Conservation (phyloP, 2,329 filamentous ascomycete species). For the Fusarium longipes region DNA sequence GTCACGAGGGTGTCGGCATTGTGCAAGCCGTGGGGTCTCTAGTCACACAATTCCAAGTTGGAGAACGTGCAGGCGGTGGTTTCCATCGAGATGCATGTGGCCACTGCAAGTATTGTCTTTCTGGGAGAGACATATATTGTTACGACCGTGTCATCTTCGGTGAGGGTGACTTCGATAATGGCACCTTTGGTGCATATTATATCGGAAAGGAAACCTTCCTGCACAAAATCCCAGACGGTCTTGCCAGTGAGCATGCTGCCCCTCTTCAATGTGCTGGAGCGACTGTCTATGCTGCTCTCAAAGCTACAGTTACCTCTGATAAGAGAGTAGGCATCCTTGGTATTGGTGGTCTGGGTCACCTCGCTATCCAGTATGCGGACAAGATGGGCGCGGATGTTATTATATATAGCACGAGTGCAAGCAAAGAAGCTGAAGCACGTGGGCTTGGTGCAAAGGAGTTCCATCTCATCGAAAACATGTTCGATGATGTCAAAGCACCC, state of each 20-base stretch:
- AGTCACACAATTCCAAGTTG: conserved; percentile 5
- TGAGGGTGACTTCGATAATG: conserved; percentile 1
- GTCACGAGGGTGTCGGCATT: neutral
- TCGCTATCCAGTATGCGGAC: conserved; percentile 6
- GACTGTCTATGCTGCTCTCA: conserved; percentile 12
- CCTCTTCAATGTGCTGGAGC: conserved; percentile 14
- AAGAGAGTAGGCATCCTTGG: conserved; percentile 12
- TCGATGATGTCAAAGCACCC: neutral
- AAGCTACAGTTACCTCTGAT: neutral
- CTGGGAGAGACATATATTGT: neutral
- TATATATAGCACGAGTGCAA: conserved; percentile 12
- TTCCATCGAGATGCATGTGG: conserved; percentile 11
- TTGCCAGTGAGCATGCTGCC: conserved; percentile 14
- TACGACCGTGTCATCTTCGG: conserved; percentile 11
- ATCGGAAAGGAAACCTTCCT: conserved; percentile 13
- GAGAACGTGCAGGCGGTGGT: conserved; percentile 8
- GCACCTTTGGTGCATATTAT: conserved; percentile 7
- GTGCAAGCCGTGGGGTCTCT: conserved; percentile 3
- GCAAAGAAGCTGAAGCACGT: conserved; percentile 1
- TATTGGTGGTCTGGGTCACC: conserved; percentile 13
- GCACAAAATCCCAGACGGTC: neutral
- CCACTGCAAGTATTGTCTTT: conserved; percentile 10
- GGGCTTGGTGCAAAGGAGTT: conserved; percentile 9
- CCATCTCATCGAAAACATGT: neutral
- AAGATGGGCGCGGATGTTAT: conserved; percentile 10